Base-by-base conservation (phyloP, 2,329 filamentous ascomycete species). In the Blumeriella jaapii region DNA sequence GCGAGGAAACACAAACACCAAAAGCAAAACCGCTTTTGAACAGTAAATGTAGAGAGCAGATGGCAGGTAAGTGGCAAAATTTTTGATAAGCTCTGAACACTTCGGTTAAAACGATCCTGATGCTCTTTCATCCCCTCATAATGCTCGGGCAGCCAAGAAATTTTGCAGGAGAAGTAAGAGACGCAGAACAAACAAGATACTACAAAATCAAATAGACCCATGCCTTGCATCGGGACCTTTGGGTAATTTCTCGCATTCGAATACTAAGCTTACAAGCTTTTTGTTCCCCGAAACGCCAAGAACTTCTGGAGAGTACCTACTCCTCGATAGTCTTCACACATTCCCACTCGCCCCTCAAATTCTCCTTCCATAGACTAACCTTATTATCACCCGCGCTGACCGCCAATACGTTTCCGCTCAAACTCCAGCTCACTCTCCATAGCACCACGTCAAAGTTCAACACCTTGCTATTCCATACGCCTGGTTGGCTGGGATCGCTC, bases 341-440 rank as follows among this genome's bases (percentile, higher is more conserved):
- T 62, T 96, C 87, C 91, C 91, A 98, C 56, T 93, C 84, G 36
- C 91, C 91, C 58, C 82, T 82, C 51, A 98, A 66, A 58, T 93
- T 93, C 71, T 98, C 91, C 71, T 96, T 98, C 89, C 89, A 98
- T 59, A 98, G 62, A 35, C 81, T 93, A 37, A 98, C 87, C 64
- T 93, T 87, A 68, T 98, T 98, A 62, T 98, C 89, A 16, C 82
- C 84, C 24, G 85, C 85, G 56, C 82, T 91, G 44, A 95, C 85
- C 7, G 91, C 91, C 51, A 98, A 68, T 13, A 96, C 87, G 58
- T 98, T 98, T 34, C 91, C 91, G 59, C 85, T 94, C 56, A 96
- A 67, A 52, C 86, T 94, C 91, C 91, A 98, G 68, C 85, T 95
- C 29, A 95, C 91, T 37, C 91, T 78, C 91, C 91, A 98, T 40